Evolutionary conservation across 2,329 filamentous ascomycete genomes (phyloP).

Genomic region (Colletotrichum sp.): DNA sequence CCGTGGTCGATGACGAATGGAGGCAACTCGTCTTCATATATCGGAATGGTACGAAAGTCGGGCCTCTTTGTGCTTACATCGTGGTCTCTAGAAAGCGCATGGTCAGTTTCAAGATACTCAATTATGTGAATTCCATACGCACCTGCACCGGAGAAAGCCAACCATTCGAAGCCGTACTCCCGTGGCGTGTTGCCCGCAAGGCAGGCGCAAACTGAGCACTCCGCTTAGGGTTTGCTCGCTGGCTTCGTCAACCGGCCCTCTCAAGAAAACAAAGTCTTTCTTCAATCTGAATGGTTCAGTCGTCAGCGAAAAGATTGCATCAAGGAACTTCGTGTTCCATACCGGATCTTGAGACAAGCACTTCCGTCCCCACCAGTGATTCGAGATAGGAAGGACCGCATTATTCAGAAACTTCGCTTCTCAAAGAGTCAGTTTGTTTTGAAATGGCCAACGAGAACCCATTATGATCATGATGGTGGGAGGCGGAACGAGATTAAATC

Average conservation of each 20-base stretch:
- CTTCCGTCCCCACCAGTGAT: not conserved
- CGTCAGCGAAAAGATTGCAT: not conserved
- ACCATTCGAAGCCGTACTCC: not conserved
- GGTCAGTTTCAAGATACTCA: not conserved
- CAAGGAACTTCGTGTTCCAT: not conserved
- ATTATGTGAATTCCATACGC: not conserved
- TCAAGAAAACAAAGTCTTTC: not conserved
- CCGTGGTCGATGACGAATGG: not conserved
- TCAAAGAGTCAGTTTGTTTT: not conserved
- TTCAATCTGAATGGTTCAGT: not conserved
- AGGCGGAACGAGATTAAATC: not conserved
- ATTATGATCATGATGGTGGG: not conserved
- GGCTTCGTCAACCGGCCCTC: not conserved
- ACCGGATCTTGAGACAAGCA: not conserved
- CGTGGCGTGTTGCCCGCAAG: not conserved
- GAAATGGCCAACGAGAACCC: not conserved
- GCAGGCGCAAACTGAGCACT: not conserved
- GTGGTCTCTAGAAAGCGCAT: not conserved
- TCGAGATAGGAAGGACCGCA: not conserved
- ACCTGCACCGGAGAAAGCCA: not conserved
- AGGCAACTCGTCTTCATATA: not conserved
- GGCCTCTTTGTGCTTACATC: not conserved
- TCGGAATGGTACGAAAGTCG: not conserved
- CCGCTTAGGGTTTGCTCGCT: not conserved
- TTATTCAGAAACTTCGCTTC: not conserved